Evolutionary conservation across 805 yeast species (phyloP).

Genomic region (Sungouiella blattae): DNA sequence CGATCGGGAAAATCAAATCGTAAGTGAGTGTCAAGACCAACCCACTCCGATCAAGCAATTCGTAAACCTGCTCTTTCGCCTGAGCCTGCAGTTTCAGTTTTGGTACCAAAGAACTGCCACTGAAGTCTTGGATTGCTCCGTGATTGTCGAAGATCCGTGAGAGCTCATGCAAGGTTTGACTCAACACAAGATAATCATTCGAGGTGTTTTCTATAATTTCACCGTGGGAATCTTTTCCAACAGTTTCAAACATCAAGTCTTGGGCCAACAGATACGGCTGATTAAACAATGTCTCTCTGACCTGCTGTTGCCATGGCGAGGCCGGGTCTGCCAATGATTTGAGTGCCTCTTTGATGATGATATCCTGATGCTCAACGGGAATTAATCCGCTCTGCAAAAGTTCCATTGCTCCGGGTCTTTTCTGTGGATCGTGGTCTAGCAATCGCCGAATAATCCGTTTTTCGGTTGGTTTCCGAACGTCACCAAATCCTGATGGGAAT

Average conservation of each 20-base stretch:
- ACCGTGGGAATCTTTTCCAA: constrained; percentile 22
- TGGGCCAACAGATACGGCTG: constrained; percentile 83
- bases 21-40: constrained; percentile 85
- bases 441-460: constrained; percentile 62
- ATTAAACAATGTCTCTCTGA: constrained; percentile 77
- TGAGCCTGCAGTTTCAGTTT: constrained; percentile 72
- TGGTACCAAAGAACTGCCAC: constrained; percentile 69
- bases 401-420: constrained; percentile 76
- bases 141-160: constrained; percentile 66
- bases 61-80: constrained; percentile 64
- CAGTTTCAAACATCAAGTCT: constrained; percentile 75
- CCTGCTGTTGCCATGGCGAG: constrained; percentile 93
- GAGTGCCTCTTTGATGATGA: constrained; percentile 82
- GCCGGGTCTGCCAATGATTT: constrained; percentile 83
- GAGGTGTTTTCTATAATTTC: constrained; percentile 25
- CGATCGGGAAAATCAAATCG: constrained; percentile 87
- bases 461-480: constrained; percentile 51
- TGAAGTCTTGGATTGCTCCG: constrained; percentile 81
- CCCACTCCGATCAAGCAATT: constrained; percentile 82
- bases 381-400: constrained; percentile 76
- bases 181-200: constrained; percentile 52
- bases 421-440: constrained; percentile 73
- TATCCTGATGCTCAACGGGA: constrained; percentile 88
- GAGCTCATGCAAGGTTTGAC: constrained; percentile 59
- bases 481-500: constrained; percentile 69